These are phyloP conservation scores for Canavalia gladiata DNA, from an alignment of 306 rosid species.

Conservation along the genomic window DNA sequence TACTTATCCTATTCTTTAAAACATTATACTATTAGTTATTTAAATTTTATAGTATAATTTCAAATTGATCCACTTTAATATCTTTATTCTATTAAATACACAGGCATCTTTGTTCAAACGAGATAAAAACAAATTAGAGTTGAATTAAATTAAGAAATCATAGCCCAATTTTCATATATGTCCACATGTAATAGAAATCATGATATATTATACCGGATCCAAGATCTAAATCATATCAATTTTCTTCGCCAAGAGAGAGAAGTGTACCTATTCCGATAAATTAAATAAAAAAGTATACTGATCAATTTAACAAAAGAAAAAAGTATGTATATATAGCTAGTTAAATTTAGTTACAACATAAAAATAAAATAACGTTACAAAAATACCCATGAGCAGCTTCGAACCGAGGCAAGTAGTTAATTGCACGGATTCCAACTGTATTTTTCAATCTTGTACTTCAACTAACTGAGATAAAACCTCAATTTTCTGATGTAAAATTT, in stretches of 20 bases:
- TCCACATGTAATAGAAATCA: background rate
- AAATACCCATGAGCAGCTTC: background rate
- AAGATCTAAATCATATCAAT: slow-evolving; percentile 31
- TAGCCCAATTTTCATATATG: background rate
- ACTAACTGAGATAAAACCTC: background rate
- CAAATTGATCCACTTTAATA: background rate
- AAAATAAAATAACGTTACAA: background rate
- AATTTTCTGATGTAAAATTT: background rate
- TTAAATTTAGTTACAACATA: background rate
- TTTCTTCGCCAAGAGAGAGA: slow-evolving; percentile 7
- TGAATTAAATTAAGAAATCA: slow-evolving; percentile 2
- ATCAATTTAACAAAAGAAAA: background rate
- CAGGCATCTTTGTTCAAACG: background rate
- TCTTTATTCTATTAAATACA: background rate
- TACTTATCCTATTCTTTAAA: background rate
- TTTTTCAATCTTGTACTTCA: background rate
- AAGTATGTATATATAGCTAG: background rate
- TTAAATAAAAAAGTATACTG: background rate
- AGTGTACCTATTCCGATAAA: background rate
- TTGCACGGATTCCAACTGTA: background rate
- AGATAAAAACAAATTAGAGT: background rate
- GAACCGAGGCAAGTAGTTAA: background rate
- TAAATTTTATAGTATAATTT: background rate
- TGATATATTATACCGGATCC: slow-evolving; percentile 18
- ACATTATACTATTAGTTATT: background rate